Conservation (phyloP, 768 basidiomycete genomes). For the Mycena epipterygia region DNA sequence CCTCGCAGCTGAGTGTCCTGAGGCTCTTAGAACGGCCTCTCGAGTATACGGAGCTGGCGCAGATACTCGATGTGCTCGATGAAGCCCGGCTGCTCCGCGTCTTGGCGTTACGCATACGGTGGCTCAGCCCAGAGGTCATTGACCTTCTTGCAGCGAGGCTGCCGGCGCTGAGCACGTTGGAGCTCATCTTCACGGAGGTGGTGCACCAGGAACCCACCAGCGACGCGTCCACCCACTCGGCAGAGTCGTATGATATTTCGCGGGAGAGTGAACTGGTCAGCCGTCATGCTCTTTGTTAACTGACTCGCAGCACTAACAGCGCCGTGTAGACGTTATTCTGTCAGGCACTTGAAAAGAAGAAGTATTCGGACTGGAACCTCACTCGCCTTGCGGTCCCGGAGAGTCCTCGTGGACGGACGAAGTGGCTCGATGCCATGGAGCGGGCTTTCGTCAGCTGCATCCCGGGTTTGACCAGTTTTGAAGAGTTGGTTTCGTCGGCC, state of each 20-base stretch:
- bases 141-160: conserved; percentile 41
- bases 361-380: conserved; percentile 25
- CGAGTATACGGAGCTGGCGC: conserved; percentile 44
- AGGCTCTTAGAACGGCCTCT: conserved; percentile 54
- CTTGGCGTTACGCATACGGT: conserved; percentile 38
- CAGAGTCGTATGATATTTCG: conserved; percentile 13
- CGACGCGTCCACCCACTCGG: conserved; percentile 23
- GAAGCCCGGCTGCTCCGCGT: conserved; percentile 31
- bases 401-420: conserved; percentile 18
- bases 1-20: conserved; percentile 46
- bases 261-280: conserved; percentile 27
- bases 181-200: conserved; percentile 43
- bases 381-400: conserved; percentile 30
- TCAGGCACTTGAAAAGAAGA: background rate
- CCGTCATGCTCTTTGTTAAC: background rate
- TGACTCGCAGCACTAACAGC: background rate
- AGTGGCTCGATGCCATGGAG: conserved; percentile 30
- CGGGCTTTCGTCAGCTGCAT: conserved; percentile 28
- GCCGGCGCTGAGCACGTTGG: conserved; percentile 40
- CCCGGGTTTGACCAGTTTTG: conserved; percentile 29
- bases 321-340: conserved; percentile 28
- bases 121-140: conserved; percentile 42
- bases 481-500: conserved; percentile 14
- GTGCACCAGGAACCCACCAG: conserved; percentile 28
- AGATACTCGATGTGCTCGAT: conserved; percentile 43